phyloP scores from a whole-genome alignment of 1,139 yeast species.

The Debaryomyces sp. region DNA sequence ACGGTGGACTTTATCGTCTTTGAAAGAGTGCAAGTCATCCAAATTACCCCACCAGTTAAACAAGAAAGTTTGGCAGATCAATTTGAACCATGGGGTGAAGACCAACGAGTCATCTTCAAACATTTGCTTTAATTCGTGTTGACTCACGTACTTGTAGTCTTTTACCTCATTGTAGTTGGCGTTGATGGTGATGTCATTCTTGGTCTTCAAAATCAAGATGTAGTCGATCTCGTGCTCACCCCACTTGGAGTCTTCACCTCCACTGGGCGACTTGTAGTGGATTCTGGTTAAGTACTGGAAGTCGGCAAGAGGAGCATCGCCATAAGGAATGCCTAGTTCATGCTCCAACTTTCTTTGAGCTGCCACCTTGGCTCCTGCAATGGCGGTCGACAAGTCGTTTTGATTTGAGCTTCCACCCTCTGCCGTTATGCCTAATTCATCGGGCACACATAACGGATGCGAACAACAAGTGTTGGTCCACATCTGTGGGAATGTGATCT shows the following conservation, averaged over 20 bases:
- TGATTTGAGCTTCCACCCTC: conserved; percentile 37
- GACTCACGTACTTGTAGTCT: conserved; percentile 75
- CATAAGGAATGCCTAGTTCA: conserved; percentile 80
- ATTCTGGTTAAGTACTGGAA: conserved; percentile 90
- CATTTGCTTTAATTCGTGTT: conserved; percentile 70
- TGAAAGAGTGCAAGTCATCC: conserved; percentile 53
- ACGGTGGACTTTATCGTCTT: conserved; percentile 50
- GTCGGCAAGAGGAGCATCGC: conserved; percentile 63
- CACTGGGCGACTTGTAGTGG: conserved; percentile 87
- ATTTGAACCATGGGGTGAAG: conserved; percentile 98
- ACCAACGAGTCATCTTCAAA: conserved; percentile 62
- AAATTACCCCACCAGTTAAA: conserved; percentile 93
- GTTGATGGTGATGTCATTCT: conserved; percentile 50
- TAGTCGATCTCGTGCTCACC: conserved; percentile 98
- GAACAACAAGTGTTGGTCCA: conserved; percentile 99
- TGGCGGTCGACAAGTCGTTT: conserved; percentile 49
- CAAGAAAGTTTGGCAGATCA: conserved; percentile 87
- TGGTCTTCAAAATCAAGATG: conserved; percentile 74
- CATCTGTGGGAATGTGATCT: conserved; percentile 92
- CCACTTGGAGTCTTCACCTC: conserved; percentile 73
- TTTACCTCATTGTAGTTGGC: conserved; percentile 83
- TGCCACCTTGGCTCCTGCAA: conserved; percentile 81
- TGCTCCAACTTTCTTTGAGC: conserved; percentile 92
- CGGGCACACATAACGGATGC: conserved; percentile 85
- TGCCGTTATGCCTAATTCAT: conserved; percentile 66